phyloP scores from a whole-genome alignment of 2,329 filamentous ascomycete species.

The Colletotrichum lentis region DNA sequence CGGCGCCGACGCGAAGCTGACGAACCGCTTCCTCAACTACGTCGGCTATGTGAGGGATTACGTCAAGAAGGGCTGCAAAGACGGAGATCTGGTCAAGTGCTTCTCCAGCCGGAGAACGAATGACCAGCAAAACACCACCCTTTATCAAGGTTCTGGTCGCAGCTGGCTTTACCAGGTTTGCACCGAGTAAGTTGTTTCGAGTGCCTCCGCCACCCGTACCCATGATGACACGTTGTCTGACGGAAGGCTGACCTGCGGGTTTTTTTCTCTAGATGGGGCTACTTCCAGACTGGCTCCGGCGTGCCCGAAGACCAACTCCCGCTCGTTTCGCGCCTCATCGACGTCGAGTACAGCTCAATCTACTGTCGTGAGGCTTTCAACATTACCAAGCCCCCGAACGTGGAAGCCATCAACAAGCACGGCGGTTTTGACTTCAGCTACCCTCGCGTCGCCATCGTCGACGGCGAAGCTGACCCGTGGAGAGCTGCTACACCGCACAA shows the following conservation, averaged over 20 bases:
- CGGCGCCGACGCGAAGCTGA: constrained; percentile 49
- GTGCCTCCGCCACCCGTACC: not conserved
- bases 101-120: constrained; percentile 43
- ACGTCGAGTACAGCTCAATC: constrained; percentile 67
- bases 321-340: constrained; percentile 74
- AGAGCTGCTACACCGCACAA: constrained; percentile 76
- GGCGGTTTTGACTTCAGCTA: constrained; percentile 78
- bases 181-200: constrained; percentile 55
- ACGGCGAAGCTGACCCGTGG: constrained; percentile 84
- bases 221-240: not conserved
- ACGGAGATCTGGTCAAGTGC: constrained; percentile 44
- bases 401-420: constrained; percentile 76
- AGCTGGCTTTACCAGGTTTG: constrained; percentile 64
- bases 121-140: constrained; percentile 38
- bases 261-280: constrained; percentile 75
- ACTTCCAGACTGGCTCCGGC: constrained; percentile 75
- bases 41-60: constrained; percentile 55
- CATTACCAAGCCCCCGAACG: constrained; percentile 69
- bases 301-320: constrained; percentile 71
- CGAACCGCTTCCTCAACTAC: constrained; percentile 60
- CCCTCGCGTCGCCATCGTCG: constrained; percentile 77
- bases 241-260: constrained; percentile 34
- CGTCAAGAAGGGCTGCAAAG: constrained; percentile 41
- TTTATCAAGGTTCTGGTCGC: constrained; percentile 44
- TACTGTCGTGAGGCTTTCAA: constrained; percentile 76